Percentiles rank a stretch among this genome's conserved stretches.
Conservation (phyloP, 352 stramenopile species). For the Thalassiosira exigua region DNA sequence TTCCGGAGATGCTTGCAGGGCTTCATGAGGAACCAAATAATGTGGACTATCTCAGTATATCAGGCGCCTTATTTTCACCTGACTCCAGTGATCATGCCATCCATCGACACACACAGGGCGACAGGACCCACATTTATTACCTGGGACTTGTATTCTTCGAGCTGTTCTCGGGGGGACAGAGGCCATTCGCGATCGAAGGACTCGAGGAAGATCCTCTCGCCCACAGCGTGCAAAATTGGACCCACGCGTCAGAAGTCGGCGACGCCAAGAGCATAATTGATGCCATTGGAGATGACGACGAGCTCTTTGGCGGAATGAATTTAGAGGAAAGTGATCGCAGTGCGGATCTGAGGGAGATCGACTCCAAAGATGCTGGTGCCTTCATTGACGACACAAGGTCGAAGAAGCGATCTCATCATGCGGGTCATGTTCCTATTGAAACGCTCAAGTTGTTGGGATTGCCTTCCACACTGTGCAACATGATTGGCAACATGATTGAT, state of each 20-base stretch:
- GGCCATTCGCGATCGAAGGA: no score
- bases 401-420: background rate
- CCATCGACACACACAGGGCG: no score
- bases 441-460: constrained; percentile 27
- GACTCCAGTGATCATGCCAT: constrained; percentile 2
- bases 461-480: constrained; percentile 24
- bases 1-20: no score
- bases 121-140: constrained; percentile 8
- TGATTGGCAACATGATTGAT: constrained; percentile 46
- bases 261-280: background rate
- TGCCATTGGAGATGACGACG: constrained; percentile 4
- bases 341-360: background rate
- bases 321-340: background rate
- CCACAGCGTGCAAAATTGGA: no score
- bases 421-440: background rate
- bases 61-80: background rate
- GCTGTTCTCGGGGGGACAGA: constrained; percentile 1
- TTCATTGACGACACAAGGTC: background rate
- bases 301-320: no score
- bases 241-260: background rate
- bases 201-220: no score
- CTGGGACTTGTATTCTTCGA: constrained; percentile 17
- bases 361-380: background rate
- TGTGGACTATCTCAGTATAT: background rate
- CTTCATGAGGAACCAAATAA: no score